Base-by-base conservation (phyloP, 2,329 filamentous ascomycete species). In the Pyrenophora seminiperda region DNA sequence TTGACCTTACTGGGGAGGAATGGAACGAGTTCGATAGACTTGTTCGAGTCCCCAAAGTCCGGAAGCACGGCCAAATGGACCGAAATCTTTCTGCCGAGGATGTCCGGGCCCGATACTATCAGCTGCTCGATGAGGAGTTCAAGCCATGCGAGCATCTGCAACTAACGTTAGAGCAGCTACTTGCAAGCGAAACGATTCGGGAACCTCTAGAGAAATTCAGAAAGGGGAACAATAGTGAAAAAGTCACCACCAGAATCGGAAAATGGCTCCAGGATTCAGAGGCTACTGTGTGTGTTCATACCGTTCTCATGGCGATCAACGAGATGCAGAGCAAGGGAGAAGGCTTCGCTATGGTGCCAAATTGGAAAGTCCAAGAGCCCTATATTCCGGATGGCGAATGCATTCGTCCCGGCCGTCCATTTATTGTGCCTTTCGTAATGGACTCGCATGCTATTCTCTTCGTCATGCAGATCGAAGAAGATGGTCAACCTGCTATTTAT, bases 221-320 rank as follows among this genome's bases (percentile, higher is more conserved):
- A n/a, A n/a, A n/a, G n/a, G n/a, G n/a, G n/a, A n/a, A n/a, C n/a
- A n/a, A n/a, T 4, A 14, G 5, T 2, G 14, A 33, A 20, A 27
- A 10, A n/a, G 10, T 13, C 2, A 37, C 14, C 24, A 17, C 17
- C 27, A 6, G 18, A 6, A 19, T 10, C 11, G 31, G 20, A 31
- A 5, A 15, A 5, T 51, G 44, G 42, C 24, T 57, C 10, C 13
- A 7, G 1, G 48, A 51, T 2, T 24, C 34, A 2, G 47, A 56
- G 14, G 36, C 38, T 5, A 22, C 32, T 1, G 22, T 49, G n/a
- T 17, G 38, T 5, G 52, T 63, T 9, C 34, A 37, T 10, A 38
- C 58, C 3, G 58, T 63, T 7, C 47, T 43, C 5, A 14, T 54
- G 18, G 58, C 43, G 5, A 54, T 63, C n/a, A 59, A 45, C 2